Evolutionary conservation across 768 basidiomycete species (phyloP), one percentile per base, ranked within the genome.

Genomic region (Termitomyces sp.): DNA sequence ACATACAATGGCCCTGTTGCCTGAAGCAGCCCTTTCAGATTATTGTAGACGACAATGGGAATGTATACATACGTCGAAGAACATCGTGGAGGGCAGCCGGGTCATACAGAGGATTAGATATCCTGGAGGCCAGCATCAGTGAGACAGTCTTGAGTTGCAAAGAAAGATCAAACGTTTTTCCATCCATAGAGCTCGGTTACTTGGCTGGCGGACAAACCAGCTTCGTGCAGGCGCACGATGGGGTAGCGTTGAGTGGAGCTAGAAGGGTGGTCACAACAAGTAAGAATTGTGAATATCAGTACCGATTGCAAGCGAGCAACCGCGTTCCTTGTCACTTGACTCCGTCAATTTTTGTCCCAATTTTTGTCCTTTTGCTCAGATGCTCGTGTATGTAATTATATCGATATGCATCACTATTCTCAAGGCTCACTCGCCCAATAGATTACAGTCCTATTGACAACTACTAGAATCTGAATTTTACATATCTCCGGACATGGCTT

Each of bases 1-100:
- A 67, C 91, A 93, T 41, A 90, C 91, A 67, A 93, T 88, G 54
- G 92, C 86, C 75, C 92, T 93, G 78, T 94, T 86, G 62, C 80
- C 91, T 93, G 72, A 31, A 59, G 58, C 42, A 62, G 20, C 58
- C 54, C 55, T 54, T 65, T 66, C 46, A 61, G 41, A 58, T 34
- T 39, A 61, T 50, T 61, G 37, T 59, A 42, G 33, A 55, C 47
- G 15, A 54, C 1, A 20, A 37, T 58, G 45, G 12, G 48, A 61
- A 58, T 6, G 44, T 31, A 55, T 41, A 62, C 79, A 65, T 80
- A 89, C 88, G 78, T 78, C 86, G 84, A 66, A 89, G 76, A 71
- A 78, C 75, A 71, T 89, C 82, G 73, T 88, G 78, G 73, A 86
- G 78, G 63, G 78, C 79, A 69, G 74, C 77, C 69, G 75, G 74